These are phyloP conservation scores for Saccharomyces hybrid DNA, from an alignment of 1,139 yeast species.

Conservation along the genomic window DNA sequence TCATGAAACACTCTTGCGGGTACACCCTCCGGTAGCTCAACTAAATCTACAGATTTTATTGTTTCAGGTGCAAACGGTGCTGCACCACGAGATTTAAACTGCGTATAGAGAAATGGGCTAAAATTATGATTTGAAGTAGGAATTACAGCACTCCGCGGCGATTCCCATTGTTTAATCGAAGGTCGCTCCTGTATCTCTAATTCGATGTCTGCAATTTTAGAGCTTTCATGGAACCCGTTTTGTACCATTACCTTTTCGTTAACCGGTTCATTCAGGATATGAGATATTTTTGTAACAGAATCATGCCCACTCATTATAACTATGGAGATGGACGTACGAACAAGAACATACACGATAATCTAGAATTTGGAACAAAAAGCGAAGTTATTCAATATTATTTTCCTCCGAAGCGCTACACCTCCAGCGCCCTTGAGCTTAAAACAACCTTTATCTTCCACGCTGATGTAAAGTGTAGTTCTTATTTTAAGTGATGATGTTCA, in stretches of 20 bases:
- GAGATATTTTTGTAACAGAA: slow-evolving; percentile 6
- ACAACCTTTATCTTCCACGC: not conserved
- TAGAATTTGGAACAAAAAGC: not conserved
- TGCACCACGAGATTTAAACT: slow-evolving; percentile 38
- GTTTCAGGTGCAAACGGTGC: slow-evolving; percentile 28
- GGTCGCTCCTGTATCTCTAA: not conserved
- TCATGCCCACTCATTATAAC: not conserved
- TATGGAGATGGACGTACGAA: not conserved
- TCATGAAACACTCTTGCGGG: slow-evolving; percentile 11
- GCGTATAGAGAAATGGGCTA: slow-evolving; percentile 41
- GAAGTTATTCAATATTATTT: not conserved
- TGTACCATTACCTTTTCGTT: not conserved
- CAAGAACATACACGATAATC: not conserved
- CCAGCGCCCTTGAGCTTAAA: not conserved
- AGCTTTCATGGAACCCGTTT: not conserved
- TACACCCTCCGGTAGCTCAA: slow-evolving; percentile 20
- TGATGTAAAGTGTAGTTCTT: not conserved
- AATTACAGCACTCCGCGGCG: not conserved
- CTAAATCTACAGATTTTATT: slow-evolving; percentile 5
- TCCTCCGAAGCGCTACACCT: not conserved
- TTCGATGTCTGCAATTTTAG: not conserved
- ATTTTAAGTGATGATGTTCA: not conserved
- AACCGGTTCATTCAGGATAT: slow-evolving; percentile 4
- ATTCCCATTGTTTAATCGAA: not conserved
- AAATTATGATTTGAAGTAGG: slow-evolving; percentile 31